These are phyloP conservation scores for Epichloe uncinata DNA, from an alignment of 2,329 filamentous ascomycete genomes.

Conservation along the genomic window DNA sequence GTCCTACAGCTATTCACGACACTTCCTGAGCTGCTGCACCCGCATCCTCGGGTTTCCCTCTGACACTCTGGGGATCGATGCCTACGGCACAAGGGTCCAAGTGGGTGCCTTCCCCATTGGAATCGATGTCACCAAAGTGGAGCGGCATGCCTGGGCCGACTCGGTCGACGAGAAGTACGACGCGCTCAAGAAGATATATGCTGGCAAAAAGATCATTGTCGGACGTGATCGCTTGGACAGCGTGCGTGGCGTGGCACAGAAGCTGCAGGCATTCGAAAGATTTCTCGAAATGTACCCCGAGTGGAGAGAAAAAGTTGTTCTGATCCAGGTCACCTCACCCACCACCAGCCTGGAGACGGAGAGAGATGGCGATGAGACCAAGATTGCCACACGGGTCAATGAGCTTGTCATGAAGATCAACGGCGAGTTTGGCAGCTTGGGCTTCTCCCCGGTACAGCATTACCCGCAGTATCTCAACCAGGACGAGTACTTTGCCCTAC, in stretches of 20 bases:
- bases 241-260: constrained; percentile 87
- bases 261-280: constrained; percentile 84
- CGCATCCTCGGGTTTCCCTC: constrained; percentile 84
- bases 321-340: constrained; percentile 90
- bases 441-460: constrained; percentile 84
- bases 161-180: constrained; percentile 58
- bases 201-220: constrained; percentile 85
- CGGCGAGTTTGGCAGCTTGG: constrained; percentile 73
- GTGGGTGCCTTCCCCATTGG: constrained; percentile 92
- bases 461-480: constrained; percentile 85
- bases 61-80: constrained; percentile 72
- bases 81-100: constrained; percentile 76
- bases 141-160: constrained; percentile 59
- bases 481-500: constrained; percentile 88
- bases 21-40: constrained; percentile 90
- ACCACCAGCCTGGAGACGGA: constrained; percentile 71
- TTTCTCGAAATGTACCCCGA: constrained; percentile 85
- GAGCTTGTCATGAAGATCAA: constrained; percentile 88
- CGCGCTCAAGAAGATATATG: constrained; percentile 62
- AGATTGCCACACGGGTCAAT: constrained; percentile 77
- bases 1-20: constrained; percentile 85
- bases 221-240: constrained; percentile 89
- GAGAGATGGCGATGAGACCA: constrained; percentile 62
- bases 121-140: constrained; percentile 74
- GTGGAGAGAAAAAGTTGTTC: constrained; percentile 81